Percentiles rank a stretch among this genome's conserved stretches.
Evolutionary conservation across 768 basidiomycete genomes (phyloP).

Genomic region (Grammothele lineata): DNA sequence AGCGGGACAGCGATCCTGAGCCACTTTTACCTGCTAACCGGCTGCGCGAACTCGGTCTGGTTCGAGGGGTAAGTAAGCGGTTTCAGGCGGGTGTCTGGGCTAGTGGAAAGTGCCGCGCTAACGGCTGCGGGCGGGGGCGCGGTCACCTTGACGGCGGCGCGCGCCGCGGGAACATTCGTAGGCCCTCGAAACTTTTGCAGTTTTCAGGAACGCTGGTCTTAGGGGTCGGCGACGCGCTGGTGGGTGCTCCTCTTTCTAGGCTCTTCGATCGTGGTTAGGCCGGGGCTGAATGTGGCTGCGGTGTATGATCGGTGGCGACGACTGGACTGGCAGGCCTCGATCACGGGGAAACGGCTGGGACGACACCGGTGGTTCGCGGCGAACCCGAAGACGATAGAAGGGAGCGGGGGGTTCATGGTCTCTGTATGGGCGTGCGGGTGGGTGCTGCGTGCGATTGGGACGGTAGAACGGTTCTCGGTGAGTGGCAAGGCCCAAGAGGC

Average conservation of each 20-base stretch:
- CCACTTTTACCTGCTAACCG: conserved; percentile 95
- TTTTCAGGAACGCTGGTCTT: conserved; percentile 87
- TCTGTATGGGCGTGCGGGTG: conserved; percentile 70
- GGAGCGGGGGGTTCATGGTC: conserved; percentile 74
- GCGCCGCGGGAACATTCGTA: no score
- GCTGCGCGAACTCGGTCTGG: conserved; percentile 93
- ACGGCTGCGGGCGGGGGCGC: no score
- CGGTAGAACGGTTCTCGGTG: conserved; percentile 76
- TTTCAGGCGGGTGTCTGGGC: no score
- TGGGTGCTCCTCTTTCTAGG: conserved; percentile 33
- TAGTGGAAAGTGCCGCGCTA: no score
- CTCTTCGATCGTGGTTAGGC: no score
- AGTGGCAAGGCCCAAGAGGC: no score
- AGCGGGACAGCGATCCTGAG: conserved; percentile 93
- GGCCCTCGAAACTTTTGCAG: conserved; percentile 47
- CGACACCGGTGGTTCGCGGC: conserved; percentile 78
- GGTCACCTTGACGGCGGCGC: no score
- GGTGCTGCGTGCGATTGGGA: conserved; percentile 64
- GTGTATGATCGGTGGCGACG: no score
- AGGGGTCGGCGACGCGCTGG: conserved; percentile 92
- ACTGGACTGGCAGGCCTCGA: conserved; percentile 86
- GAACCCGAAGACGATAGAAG: conserved; percentile 88
- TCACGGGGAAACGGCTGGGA: conserved; percentile 85
- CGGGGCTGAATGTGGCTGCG: no score
- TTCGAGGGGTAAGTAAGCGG: conserved; percentile 87